Conservation (phyloP, 192 early-diverging fungal species). For the Podila minutissima region DNA sequence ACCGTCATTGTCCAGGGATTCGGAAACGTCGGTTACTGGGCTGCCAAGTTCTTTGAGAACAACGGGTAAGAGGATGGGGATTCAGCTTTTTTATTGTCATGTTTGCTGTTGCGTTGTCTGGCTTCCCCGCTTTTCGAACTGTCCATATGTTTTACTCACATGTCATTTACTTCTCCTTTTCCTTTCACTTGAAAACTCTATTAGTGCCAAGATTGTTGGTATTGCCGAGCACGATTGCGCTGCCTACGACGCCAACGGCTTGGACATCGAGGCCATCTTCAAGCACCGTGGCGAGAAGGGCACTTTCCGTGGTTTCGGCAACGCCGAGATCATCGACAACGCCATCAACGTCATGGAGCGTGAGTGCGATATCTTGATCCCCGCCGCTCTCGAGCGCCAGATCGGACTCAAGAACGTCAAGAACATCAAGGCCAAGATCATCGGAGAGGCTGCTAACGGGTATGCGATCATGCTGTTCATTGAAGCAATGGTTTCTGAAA, state of each 20-base stretch:
- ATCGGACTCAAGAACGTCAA: slow-evolving; percentile 78
- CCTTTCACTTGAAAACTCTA: too few relatives aligned
- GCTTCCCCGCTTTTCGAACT: not conserved
- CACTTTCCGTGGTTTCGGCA: slow-evolving; percentile 74
- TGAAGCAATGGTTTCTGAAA: too few relatives aligned
- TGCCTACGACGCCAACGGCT: slow-evolving; percentile 70
- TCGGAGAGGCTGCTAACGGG: slow-evolving; percentile 82
- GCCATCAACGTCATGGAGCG: slow-evolving; percentile 67
- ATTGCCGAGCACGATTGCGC: slow-evolving; percentile 76
- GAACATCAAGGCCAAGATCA: slow-evolving; percentile 80
- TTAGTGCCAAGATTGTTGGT: slow-evolving; percentile 77
- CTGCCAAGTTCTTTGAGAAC: slow-evolving; percentile 82
- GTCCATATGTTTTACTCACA: too few relatives aligned
- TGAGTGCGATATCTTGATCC: slow-evolving; percentile 87
- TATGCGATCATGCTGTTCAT: too few relatives aligned
- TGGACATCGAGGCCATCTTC: slow-evolving; percentile 74
- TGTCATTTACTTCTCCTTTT: too few relatives aligned
- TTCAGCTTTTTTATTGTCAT: not conserved
- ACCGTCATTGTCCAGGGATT: slow-evolving; percentile 85
- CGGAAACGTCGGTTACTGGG: slow-evolving; percentile 88
- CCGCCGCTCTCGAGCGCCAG: slow-evolving; percentile 85
- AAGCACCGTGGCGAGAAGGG: slow-evolving; percentile 69
- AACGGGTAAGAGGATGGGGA: slow-evolving; percentile 56
- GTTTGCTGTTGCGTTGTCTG: not conserved
- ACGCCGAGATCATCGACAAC: slow-evolving; percentile 68